Conservation (phyloP, 2,329 filamentous ascomycete genomes). For the Colletotrichum falcatum region DNA sequence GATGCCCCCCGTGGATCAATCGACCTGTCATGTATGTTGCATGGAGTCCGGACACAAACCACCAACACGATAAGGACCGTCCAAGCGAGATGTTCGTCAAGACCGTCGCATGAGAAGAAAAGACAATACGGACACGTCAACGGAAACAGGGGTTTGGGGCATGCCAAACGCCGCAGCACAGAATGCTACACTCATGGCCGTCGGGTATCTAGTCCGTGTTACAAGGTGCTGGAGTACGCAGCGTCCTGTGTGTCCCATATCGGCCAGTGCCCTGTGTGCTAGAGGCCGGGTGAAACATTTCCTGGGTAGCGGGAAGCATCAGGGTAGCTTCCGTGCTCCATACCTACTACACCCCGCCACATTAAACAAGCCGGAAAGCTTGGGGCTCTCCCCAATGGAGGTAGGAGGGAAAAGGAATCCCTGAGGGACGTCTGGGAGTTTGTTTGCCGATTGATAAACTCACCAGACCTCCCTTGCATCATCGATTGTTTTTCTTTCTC, state of each 20-base stretch:
- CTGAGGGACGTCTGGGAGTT: conserved; percentile 4
- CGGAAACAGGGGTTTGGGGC: not conserved
- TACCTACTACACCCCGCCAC: conserved; percentile 16
- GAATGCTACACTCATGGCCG: not conserved
- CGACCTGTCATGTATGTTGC: not conserved
- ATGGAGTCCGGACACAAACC: not conserved
- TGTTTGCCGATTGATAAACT: conserved; percentile 17
- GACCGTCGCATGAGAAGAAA: not conserved
- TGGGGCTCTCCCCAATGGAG: conserved; percentile 1
- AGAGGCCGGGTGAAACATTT: conserved; percentile 26
- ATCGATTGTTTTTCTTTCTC: not conserved
- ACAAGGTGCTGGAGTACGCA: not conserved
- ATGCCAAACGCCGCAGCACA: not conserved
- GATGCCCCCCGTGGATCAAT: too few relatives aligned
- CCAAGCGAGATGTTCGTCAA: not conserved
- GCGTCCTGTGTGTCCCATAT: conserved; percentile 2
- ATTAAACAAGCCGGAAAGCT: conserved; percentile 21
- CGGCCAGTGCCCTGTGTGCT: conserved; percentile 11
- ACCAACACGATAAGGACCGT: not conserved
- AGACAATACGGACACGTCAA: not conserved
- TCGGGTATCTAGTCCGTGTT: not conserved
- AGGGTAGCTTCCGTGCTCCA: conserved; percentile 16
- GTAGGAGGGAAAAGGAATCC: not conserved
- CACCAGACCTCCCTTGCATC: conserved; percentile 8
- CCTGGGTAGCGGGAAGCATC: conserved; percentile 22